A percentile compares a stretch with the other conserved stretches of the same genome.
phyloP scores from a whole-genome alignment of 2,329 filamentous ascomycete genomes.

The Colletotrichum tropicicola region DNA sequence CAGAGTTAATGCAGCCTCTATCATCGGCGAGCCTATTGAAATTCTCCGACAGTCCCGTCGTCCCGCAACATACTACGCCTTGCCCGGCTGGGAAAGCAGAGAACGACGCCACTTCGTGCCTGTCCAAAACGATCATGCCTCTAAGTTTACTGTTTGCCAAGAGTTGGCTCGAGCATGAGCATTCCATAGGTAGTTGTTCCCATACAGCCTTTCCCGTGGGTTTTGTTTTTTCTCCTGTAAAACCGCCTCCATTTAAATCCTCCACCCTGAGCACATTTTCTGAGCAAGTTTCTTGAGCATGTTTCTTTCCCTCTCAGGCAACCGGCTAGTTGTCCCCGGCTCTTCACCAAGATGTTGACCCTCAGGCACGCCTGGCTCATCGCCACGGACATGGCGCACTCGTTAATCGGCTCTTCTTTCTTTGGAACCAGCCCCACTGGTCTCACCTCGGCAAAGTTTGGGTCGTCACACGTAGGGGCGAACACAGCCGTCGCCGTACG shows the following conservation, averaged over 20 bases:
- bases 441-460: not conserved
- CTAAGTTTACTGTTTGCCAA: not conserved
- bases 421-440: not conserved
- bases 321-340: not conserved
- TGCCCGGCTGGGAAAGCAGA: not conserved
- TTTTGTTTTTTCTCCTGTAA: no score
- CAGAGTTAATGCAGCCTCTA: no score
- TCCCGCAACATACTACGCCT: no score
- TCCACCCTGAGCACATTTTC: not conserved
- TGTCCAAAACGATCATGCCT: not conserved
- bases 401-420: not conserved
- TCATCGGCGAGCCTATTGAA: no score
- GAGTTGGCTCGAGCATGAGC: not conserved
- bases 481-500: not conserved
- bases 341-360: not conserved
- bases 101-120: not conserved
- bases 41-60: no score
- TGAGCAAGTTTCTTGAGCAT: not conserved
- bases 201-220: no score
- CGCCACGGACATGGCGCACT: not conserved
- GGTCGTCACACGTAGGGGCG: not conserved
- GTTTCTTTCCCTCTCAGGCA: not conserved
- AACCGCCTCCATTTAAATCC: not conserved
- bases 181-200: not conserved
- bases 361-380: slow-evolving; percentile 2